phyloP scores from a whole-genome alignment of 441 rosid genomes.

The Dalechampia spathulata region DNA sequence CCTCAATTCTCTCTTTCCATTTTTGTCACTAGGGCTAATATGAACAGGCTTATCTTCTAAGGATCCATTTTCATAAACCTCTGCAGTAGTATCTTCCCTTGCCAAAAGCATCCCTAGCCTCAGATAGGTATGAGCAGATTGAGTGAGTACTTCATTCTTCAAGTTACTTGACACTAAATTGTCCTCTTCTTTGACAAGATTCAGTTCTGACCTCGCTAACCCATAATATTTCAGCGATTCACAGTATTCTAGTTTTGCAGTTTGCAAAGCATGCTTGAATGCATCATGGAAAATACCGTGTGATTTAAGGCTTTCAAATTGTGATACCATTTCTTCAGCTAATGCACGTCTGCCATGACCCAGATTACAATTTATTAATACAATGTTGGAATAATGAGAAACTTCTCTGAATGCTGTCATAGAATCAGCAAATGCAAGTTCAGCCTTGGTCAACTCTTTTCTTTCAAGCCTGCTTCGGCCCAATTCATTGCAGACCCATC shows the following conservation, averaged over 20 bases:
- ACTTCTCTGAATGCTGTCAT: conserved; percentile 71
- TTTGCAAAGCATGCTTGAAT: conserved; percentile 50
- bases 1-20: conserved; percentile 35
- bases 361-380: conserved; percentile 74
- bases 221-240: conserved; percentile 69
- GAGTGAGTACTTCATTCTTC: conserved; percentile 68
- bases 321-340: conserved; percentile 83
- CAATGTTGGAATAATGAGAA: conserved; percentile 64
- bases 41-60: conserved; percentile 25
- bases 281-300: conserved; percentile 38
- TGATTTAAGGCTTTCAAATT: conserved; percentile 46
- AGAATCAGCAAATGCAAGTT: conserved; percentile 78
- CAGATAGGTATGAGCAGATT: conserved; percentile 76
- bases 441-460: conserved; percentile 66
- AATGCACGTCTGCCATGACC: conserved; percentile 92
- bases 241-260: conserved; percentile 63
- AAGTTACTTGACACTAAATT: conserved; percentile 34
- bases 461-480: conserved; percentile 72
- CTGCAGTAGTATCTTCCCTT: conserved; percentile 50
- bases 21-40: conserved; percentile 20
- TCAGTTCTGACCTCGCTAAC: conserved; percentile 69
- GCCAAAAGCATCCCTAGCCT: conserved; percentile 93
- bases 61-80: conserved; percentile 43
- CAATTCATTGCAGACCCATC: conserved; percentile 90
- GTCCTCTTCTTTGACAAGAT: conserved; percentile 29